Conservation (phyloP, 2,329 filamentous ascomycete species). For the Epichloe typhina region DNA sequence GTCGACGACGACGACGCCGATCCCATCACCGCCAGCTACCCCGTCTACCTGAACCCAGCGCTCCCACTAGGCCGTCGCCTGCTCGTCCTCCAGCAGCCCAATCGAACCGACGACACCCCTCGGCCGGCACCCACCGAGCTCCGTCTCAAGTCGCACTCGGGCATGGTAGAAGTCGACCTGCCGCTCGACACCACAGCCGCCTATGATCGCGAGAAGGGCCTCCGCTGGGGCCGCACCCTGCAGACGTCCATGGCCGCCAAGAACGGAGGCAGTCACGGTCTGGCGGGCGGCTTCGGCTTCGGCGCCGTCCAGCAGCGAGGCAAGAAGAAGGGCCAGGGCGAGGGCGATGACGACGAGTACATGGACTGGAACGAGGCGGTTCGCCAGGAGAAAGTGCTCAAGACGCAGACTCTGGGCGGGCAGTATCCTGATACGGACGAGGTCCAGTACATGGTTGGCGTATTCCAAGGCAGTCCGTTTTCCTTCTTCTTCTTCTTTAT, state of each 20-base stretch:
- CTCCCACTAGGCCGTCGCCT: conserved; percentile 50
- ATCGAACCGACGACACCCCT: conserved; percentile 47
- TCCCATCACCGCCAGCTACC: conserved; percentile 62
- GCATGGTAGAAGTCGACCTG: conserved; percentile 87
- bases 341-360: conserved; percentile 29
- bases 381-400: conserved; percentile 57
- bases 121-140: conserved; percentile 51
- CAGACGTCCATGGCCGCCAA: conserved; percentile 44
- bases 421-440: conserved; percentile 57
- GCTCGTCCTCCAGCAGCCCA: conserved; percentile 81
- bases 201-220: conserved; percentile 74
- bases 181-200: conserved; percentile 58
- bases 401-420: conserved; percentile 74
- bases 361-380: conserved; percentile 55
- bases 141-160: conserved; percentile 68
- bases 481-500: background rate
- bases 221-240: conserved; percentile 71
- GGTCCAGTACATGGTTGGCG: conserved; percentile 80
- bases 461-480: conserved; percentile 66
- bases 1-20: conserved; percentile 36
- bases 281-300: conserved; percentile 61
- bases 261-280: conserved; percentile 52
- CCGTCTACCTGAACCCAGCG: conserved; percentile 71
- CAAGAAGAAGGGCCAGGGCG: conserved; percentile 27
- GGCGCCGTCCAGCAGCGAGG: conserved; percentile 31